Conservation (phyloP, 306 rosid species). For the Delonix regia region DNA sequence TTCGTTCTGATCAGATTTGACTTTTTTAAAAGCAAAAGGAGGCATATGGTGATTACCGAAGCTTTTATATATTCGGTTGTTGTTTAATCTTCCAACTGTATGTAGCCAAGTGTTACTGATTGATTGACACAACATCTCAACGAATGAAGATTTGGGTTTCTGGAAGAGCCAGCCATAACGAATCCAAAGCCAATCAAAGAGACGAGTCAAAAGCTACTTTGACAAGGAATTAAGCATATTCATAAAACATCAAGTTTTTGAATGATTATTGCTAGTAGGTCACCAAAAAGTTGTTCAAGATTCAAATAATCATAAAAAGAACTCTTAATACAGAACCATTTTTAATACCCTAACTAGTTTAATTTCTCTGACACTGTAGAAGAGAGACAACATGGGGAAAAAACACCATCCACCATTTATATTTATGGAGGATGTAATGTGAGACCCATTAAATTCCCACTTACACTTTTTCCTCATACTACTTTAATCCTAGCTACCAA, state of each 20-base stretch:
- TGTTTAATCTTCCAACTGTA: slow-evolving; percentile 7
- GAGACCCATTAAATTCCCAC: not conserved
- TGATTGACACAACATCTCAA: not conserved
- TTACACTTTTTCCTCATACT: slow-evolving; percentile 10
- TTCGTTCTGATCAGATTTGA: not conserved
- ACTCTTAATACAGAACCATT: not conserved
- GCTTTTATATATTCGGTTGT: not conserved
- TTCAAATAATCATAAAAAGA: slow-evolving; percentile 39
- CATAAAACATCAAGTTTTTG: slow-evolving; percentile 32
- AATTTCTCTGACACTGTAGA: slow-evolving; percentile 12
- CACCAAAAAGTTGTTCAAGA: slow-evolving; percentile 44
- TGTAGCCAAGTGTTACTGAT: slow-evolving; percentile 17
- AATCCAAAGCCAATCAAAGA: slow-evolving; percentile 36
- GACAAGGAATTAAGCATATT: slow-evolving; percentile 42
- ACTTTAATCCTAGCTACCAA: slow-evolving; percentile 24
- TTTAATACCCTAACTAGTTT: not conserved
- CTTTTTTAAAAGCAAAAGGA: not conserved
- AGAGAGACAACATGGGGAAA: slow-evolving; percentile 36
- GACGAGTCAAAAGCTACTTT: slow-evolving; percentile 60
- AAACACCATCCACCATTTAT: not conserved
- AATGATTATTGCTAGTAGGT: slow-evolving; percentile 39
- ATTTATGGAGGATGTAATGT: not conserved
- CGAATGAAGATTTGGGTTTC: not conserved
- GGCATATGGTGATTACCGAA: not conserved
- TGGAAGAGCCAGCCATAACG: slow-evolving; percentile 18